phyloP scores from a whole-genome alignment of 129 eudicot genomes.

The Chrysanthemum lavandulifolium region DNA sequence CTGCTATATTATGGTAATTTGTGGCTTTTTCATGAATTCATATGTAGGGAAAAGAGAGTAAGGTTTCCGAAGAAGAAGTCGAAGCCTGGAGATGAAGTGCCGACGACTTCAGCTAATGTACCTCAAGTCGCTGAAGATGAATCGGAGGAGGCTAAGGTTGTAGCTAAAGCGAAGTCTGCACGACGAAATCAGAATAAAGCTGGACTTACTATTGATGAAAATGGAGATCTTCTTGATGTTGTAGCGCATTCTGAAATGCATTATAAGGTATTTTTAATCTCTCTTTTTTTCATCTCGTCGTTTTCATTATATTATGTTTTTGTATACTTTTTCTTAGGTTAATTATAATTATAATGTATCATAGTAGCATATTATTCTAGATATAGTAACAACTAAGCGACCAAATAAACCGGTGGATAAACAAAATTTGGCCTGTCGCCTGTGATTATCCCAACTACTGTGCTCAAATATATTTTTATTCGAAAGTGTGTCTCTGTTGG shows the following conservation, averaged over 20 bases:
- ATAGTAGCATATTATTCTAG: conserved; percentile 5
- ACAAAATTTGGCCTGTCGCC: background rate
- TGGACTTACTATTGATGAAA: conserved; percentile 53
- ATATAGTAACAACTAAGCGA: background rate
- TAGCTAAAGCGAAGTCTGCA: conserved; percentile 58
- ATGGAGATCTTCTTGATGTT: conserved; percentile 40
- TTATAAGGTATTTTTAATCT: conserved; percentile 53
- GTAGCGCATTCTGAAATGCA: conserved; percentile 60
- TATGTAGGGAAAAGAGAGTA: conserved; percentile 59
- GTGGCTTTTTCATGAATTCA: conserved; percentile 20
- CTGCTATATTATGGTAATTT: background rate
- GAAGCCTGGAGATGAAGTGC: conserved; percentile 46
- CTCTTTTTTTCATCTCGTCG: background rate
- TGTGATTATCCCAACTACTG: conserved; percentile 4
- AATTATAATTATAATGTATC: background rate
- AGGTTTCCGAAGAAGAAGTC: conserved; percentile 84
- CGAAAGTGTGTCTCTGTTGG: background rate
- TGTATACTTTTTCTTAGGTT: background rate
- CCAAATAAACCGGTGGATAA: conserved; percentile 5
- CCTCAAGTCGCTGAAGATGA: conserved; percentile 38
- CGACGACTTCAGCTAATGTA: background rate
- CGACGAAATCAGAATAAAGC: conserved; percentile 41
- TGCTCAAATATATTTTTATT: background rate
- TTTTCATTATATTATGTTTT: conserved; percentile 7
- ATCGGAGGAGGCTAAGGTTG: conserved; percentile 44